Base-by-base conservation (phyloP, 768 basidiomycete genomes). In the Crassisporium funariophilum region DNA sequence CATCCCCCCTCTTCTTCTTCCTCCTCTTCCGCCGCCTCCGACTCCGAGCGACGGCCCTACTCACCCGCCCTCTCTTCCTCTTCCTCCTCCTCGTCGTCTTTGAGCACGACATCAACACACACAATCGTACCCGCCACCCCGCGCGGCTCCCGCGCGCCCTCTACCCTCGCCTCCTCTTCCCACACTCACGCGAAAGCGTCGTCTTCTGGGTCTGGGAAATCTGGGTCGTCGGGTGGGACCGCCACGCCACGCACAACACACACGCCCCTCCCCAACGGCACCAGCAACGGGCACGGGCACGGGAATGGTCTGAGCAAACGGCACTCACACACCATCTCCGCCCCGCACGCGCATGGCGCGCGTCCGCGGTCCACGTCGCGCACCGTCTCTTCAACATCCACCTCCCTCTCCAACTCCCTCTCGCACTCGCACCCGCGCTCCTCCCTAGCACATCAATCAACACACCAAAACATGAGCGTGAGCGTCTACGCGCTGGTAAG, bases 61-160 rank as follows among this genome's bases (percentile, higher is more conserved):
- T 77, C 78, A 2, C 83, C 77, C 20, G 67, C 78, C 11, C 75
- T 79, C 2, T 82, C 84, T 1, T 70, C 81, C 3, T 76, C 80
- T 0, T 81, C 82, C 0, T 79, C 81, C 0, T 86, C 86, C 0
- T 81, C 81, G 0, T 85, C 88, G 0, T 85, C 86, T 3, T 68
- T 84, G 22, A 88, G 87, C 0, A 87, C 85, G 6, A 74, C 78
- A 2, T 89, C 87, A 0, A 87, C 83, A 19, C 84, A 83, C 52
- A 90, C 88, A 4, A 74, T 82, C 2, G 82, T 86, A 16, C 87
- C 86, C 12, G 58, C 68, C 2, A 72, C 75, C 29, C 73, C 69
- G 11, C 68, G 71, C 1, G 55, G 56, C 3, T 59, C 60, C 12
- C 57, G 56, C 19, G 40, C 54, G 2, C 25, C 63, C 61, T 16